phyloP scores from a whole-genome alignment of 768 basidiomycete genomes.

The Goffeauzyma gilvescens region DNA sequence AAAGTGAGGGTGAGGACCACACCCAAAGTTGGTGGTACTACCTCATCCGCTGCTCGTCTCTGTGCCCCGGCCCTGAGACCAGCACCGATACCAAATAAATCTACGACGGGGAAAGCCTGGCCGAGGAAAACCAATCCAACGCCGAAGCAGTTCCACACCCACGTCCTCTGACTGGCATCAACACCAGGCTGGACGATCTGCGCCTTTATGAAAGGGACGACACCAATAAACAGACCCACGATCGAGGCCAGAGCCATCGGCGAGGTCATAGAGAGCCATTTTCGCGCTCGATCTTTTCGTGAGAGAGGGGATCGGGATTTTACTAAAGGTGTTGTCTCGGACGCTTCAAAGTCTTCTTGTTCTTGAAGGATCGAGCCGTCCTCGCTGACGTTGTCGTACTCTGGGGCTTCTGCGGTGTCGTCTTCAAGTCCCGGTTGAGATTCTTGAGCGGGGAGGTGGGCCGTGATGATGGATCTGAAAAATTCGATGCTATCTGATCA shows the following conservation, averaged over 20 bases:
- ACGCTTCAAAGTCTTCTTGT: too few relatives aligned
- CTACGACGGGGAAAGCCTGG: conserved; percentile 17
- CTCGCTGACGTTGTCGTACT: not conserved
- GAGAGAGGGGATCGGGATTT: too few relatives aligned
- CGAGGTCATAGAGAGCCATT: too few relatives aligned
- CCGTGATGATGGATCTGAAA: too few relatives aligned
- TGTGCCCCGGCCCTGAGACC: conserved; percentile 16
- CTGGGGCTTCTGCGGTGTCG: not conserved
- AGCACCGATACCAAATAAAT: conserved; percentile 21
- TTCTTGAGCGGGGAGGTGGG: not conserved
- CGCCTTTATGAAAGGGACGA: conserved; percentile 22
- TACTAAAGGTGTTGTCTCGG: too few relatives aligned
- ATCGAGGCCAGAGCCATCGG: conserved; percentile 16
- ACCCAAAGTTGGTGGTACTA: conserved; percentile 23
- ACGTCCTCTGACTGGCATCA: conserved; percentile 9
- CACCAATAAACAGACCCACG: conserved; percentile 19
- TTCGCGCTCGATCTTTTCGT: too few relatives aligned
- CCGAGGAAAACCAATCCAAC: conserved; percentile 17
- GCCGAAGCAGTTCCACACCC: conserved; percentile 24
- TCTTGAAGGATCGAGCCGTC: too few relatives aligned
- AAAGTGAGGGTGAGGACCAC: conserved; percentile 17
- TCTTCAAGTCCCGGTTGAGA: not conserved
- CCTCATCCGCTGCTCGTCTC: conserved; percentile 17
- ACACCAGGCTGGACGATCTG: conserved; percentile 11
- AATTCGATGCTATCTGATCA: not conserved